Evolutionary conservation across 305 asterid genomes (phyloP), one percentile per base, ranked within the genome.

Genomic region (Coffea humblotiana): DNA sequence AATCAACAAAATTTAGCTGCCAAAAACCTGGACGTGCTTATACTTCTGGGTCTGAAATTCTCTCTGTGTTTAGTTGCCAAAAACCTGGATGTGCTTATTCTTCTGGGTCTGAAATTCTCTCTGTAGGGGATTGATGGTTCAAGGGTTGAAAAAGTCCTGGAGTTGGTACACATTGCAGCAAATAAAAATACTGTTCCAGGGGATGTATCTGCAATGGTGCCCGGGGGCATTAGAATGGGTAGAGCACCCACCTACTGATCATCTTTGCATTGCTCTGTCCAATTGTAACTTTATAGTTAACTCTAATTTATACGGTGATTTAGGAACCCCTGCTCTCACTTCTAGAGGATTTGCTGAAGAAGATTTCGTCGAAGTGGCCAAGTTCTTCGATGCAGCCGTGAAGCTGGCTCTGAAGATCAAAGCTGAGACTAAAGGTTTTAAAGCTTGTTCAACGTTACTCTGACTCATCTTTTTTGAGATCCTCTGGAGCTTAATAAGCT

Each of bases 161-260:
- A 94, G 87, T 80, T 93, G 35, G 97, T 94, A 82, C 98, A 94
- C 79, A 92, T 94, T 74, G 98, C 98, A 45, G 95, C 98, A 15
- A 93, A 93, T 90, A 93, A 93, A 86, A 93, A 93, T 83, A 93
- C 97, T 1, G 97, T 94, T 85, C 97, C 98, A 40, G 98, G 98
- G 67, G 98, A 94, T 81, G 97, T 94, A 67, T 94, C 98, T 54
- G 98, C 97, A 80, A 94, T 94, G 97, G 97, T 94, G 84, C 98
- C 97, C 18, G 97, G 97, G 83, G 98, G 97, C 90, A 94, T 92
- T 89, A 86, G 98, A 74, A 94, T 94, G 97, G 98, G 97, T 94
- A 85, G 64, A 83, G 82, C 45, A 29, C 67, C 75, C 75, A 58
- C 76, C 71, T 56, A 56, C 51, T 69, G 32, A 43, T 84, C 45